Percentiles rank a stretch among this genome's conserved stretches.
Evolutionary conservation across 441 rosid genomes (phyloP).

Genomic region (Pelargonium myrrhifolium): DNA sequence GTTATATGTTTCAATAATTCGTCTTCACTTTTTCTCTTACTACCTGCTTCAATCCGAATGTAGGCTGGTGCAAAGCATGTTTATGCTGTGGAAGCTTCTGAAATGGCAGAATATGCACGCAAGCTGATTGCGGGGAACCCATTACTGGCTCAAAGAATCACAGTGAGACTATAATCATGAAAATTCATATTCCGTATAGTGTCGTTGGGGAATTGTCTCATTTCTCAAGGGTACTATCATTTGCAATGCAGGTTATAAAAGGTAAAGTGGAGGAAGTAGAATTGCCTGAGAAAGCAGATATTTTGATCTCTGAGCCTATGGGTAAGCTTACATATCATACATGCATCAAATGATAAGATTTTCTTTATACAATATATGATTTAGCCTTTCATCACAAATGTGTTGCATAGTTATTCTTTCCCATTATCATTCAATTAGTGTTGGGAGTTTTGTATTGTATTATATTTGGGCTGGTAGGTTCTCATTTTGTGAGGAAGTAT

Average conservation of each 20-base stretch:
- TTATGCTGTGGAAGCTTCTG: conserved; percentile 96
- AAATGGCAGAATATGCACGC: conserved; percentile 94
- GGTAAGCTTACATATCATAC: conserved; percentile 37
- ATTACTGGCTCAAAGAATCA: conserved; percentile 61
- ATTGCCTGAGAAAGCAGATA: conserved; percentile 91
- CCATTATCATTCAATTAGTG: not conserved
- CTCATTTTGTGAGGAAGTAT: not conserved
- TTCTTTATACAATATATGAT: not conserved
- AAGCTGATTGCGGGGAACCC: conserved; percentile 91
- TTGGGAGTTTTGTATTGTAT: not conserved
- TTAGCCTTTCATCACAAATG: not conserved
- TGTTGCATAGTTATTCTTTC: not conserved
- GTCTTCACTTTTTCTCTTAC: not conserved
- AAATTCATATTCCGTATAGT: conserved; percentile 4
- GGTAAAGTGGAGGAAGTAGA: conserved; percentile 93
- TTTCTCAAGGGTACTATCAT: conserved; percentile 17
- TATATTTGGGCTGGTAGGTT: not conserved
- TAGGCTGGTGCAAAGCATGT: conserved; percentile 99
- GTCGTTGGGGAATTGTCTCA: conserved; percentile 18
- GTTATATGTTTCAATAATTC: not conserved
- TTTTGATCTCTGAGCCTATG: conserved; percentile 96
- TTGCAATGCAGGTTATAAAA: conserved; percentile 59
- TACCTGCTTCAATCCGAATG: not conserved
- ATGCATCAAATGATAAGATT: conserved; percentile 15
- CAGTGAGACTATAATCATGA: conserved; percentile 40